phyloP scores from a whole-genome alignment of 768 basidiomycete species.

The Imleria badia region DNA sequence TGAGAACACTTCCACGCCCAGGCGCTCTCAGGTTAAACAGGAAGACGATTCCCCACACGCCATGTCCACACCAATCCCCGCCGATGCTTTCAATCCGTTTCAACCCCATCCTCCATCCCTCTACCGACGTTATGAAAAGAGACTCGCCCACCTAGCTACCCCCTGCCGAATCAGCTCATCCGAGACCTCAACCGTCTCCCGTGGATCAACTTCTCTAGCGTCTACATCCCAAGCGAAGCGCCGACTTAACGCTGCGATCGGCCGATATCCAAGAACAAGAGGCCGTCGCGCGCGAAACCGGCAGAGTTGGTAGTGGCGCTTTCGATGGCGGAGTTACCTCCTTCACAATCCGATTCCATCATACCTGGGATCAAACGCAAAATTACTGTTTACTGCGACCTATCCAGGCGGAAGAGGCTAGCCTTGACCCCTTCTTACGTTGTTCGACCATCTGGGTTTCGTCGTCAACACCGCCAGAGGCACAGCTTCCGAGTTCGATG shows the following conservation, averaged over 20 bases:
- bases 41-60: constrained; percentile 15
- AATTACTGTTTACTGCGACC: no score
- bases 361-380: neutral
- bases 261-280: neutral
- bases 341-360: neutral
- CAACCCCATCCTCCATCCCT: constrained; percentile 30
- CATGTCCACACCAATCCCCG: constrained; percentile 24
- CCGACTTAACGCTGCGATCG: no score
- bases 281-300: neutral
- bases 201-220: constrained; percentile 43
- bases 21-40: constrained; percentile 15
- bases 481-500: no score
- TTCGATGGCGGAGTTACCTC: no score
- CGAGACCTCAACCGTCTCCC: constrained; percentile 40
- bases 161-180: constrained; percentile 40
- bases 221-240: constrained; percentile 41
- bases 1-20: constrained; percentile 21
- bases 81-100: constrained; percentile 18
- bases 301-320: neutral
- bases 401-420: no score
- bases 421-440: no score
- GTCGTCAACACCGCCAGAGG: no score
- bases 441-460: no score
- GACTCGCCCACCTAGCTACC: constrained; percentile 37
- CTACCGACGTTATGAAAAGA: constrained; percentile 49